Conservation (phyloP, 2,329 filamentous ascomycete species). For the Pyricularia pennisetigena region DNA sequence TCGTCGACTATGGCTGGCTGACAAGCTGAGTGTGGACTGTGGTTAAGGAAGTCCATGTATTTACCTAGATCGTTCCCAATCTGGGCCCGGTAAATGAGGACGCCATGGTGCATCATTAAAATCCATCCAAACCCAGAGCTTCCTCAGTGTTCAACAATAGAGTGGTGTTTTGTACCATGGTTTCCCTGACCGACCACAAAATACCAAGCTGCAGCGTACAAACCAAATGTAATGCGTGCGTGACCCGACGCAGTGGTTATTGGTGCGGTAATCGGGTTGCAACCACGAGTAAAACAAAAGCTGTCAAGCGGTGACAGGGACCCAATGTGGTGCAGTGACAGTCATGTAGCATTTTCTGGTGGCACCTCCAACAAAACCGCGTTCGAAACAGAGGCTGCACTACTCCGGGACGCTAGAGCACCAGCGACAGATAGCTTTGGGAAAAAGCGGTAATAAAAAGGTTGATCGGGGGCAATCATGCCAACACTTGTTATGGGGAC, state of each 20-base stretch:
- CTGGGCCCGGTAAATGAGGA: too few relatives aligned
- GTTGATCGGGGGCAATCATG: background rate
- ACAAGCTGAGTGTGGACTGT: too few relatives aligned
- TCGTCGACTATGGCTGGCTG: too few relatives aligned
- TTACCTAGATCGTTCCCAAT: too few relatives aligned
- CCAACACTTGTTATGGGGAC: background rate
- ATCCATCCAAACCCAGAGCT: too few relatives aligned
- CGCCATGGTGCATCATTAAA: too few relatives aligned
- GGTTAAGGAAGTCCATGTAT: too few relatives aligned
- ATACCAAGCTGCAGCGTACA: background rate
- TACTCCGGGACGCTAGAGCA: background rate
- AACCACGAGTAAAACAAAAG: background rate
- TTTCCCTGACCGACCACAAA: background rate
- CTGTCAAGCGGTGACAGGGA: background rate
- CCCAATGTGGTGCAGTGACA: too few relatives aligned
- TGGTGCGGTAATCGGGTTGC: background rate
- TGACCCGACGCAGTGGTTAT: background rate
- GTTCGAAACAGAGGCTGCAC: background rate
- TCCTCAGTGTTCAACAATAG: background rate
- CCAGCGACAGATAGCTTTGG: background rate
- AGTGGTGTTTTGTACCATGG: background rate
- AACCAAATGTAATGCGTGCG: background rate
- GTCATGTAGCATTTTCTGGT: background rate
- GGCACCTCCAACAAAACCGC: background rate
- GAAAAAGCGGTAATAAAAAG: background rate